Conservation (phyloP, 495 filamentous ascomycete species). For the Aspergillus olivimuriae region DNA sequence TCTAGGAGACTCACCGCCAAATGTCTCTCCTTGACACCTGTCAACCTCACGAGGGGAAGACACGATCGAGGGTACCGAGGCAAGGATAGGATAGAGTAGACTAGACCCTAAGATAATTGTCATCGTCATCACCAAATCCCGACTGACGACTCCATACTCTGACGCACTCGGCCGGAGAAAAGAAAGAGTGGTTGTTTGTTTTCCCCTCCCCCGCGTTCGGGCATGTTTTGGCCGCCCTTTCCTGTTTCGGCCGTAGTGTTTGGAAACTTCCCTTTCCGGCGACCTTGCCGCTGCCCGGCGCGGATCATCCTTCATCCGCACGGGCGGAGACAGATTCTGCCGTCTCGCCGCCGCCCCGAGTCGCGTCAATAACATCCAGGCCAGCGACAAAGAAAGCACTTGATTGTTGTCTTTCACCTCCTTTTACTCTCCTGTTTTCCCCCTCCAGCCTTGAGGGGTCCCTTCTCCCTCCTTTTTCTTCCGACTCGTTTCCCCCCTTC, state of each 20-base stretch:
- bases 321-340: constrained; percentile 7
- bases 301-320: constrained; percentile 14
- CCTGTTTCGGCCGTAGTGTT: constrained; percentile 19
- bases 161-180: too few relatives aligned
- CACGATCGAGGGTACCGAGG: background rate
- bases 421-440: background rate
- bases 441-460: constrained; percentile 2
- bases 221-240: constrained; percentile 19
- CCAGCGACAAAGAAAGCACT: constrained; percentile 10
- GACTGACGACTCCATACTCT: too few relatives aligned
- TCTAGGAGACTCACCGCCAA: background rate
- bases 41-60: background rate
- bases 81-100: too few relatives aligned
- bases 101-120: too few relatives aligned
- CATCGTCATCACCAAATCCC: too few relatives aligned
- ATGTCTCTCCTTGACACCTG: background rate
- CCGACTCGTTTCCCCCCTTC: background rate
- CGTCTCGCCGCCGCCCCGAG: background rate
- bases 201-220: constrained; percentile 12
- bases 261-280: constrained; percentile 18
- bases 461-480: background rate
- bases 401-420: too few relatives aligned
- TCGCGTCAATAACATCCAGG: constrained; percentile 6
- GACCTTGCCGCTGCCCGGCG: background rate
- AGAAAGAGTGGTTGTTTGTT: too few relatives aligned